phyloP scores from a whole-genome alignment of 1,284 basidiomycete species.

The Pyrrhoderma lamaoense region DNA sequence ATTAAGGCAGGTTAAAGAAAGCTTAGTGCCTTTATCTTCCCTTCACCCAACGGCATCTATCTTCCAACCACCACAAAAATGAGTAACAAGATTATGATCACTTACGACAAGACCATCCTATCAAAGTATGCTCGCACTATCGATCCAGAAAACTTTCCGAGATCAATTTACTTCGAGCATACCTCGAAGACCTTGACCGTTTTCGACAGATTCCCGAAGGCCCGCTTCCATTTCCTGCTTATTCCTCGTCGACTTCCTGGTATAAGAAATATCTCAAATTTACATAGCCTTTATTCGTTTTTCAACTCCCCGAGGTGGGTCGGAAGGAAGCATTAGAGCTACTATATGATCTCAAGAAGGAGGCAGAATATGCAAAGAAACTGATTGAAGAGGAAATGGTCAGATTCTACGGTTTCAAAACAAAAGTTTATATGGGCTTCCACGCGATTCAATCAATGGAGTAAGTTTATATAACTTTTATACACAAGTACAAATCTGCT shows the following conservation, averaged over 20 bases:
- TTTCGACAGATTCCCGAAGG: constrained; percentile 83
- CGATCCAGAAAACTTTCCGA: constrained; percentile 47
- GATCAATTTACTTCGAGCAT: constrained; percentile 55
- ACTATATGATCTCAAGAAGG: constrained; percentile 46
- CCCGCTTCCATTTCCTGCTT: constrained; percentile 77
- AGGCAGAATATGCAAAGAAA: constrained; percentile 45
- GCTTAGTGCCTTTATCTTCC: no score
- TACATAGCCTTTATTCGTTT: constrained; percentile 33
- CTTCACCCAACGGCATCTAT: no score
- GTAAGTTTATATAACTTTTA: constrained; percentile 37
- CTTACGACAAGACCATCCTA: constrained; percentile 36
- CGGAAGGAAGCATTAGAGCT: constrained; percentile 46
- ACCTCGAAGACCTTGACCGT: constrained; percentile 61
- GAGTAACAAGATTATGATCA: constrained; percentile 3
- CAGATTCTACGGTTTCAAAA: constrained; percentile 67
- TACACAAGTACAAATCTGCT: not conserved
- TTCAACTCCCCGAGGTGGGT: constrained; percentile 37
- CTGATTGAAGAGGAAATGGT: constrained; percentile 81
- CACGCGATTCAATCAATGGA: constrained; percentile 78
- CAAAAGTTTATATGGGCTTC: constrained; percentile 81
- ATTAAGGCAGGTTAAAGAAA: no score
- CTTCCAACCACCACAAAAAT: not conserved
- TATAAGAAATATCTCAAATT: not conserved
- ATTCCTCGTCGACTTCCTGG: constrained; percentile 46
- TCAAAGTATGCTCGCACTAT: constrained; percentile 51